Evolutionary conservation across 2,329 filamentous ascomycete species (phyloP).

Genomic region (Microdochium bolleyi): DNA sequence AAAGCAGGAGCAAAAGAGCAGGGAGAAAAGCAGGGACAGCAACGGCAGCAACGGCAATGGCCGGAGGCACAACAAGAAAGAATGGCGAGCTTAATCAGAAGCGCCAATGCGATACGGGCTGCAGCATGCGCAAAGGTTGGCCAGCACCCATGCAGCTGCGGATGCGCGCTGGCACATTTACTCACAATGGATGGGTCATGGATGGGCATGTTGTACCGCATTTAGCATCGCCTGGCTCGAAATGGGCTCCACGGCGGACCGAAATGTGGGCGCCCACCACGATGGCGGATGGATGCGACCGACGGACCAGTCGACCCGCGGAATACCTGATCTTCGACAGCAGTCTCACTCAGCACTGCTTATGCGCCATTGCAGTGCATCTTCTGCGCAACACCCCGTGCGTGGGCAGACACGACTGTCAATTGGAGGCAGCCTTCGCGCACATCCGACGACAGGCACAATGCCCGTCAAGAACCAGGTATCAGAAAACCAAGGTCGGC

Average conservation of each 20-base stretch:
- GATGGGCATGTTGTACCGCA: background rate
- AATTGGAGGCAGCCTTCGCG: no score
- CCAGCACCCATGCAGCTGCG: background rate
- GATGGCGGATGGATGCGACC: no score
- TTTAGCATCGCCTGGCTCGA: background rate
- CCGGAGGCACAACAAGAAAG: background rate
- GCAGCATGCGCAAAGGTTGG: background rate
- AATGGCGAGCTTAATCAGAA: background rate
- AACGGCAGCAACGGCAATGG: background rate
- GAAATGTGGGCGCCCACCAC: background rate
- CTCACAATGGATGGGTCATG: conserved; percentile 1
- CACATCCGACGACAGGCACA: no score
- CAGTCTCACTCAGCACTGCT: no score
- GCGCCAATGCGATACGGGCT: background rate
- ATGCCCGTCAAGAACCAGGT: no score
- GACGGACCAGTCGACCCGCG: no score
- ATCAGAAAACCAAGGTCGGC: no score
- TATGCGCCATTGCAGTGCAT: no score
- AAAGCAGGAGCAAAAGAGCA: background rate
- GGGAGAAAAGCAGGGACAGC: background rate
- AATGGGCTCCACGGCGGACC: background rate
- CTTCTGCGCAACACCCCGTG: no score
- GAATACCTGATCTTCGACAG: no score
- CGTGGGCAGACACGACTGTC: no score
- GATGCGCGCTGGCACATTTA: no score